A percentile compares a stretch with the other conserved stretches of the same genome.
Conservation (phyloP, 805 yeast genomes). For the Suhomyces canberraensis region DNA sequence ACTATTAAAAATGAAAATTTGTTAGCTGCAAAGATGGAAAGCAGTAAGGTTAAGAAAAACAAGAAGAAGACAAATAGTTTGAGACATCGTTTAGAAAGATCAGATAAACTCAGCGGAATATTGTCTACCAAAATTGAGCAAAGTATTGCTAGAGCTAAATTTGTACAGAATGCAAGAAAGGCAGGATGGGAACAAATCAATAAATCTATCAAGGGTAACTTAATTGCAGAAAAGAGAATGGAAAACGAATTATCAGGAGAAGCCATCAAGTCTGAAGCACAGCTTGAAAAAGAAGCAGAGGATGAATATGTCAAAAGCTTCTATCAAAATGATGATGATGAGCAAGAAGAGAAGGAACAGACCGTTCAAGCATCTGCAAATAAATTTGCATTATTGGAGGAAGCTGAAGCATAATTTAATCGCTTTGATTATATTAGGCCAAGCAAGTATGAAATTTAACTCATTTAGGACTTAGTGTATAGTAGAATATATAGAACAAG, state of each 20-base stretch:
- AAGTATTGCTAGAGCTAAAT: conserved; percentile 61
- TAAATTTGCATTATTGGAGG: conserved; percentile 38
- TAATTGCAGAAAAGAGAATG: conserved; percentile 6
- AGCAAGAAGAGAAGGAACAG: not conserved
- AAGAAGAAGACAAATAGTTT: conserved; percentile 31
- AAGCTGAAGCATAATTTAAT: conserved; percentile 27
- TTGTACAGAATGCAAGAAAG: conserved; percentile 60
- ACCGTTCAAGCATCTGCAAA: conserved; percentile 12
- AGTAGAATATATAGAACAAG: not conserved
- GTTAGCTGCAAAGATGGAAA: conserved; percentile 53
- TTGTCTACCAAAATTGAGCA: conserved; percentile 60
- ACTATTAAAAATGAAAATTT: conserved; percentile 64
- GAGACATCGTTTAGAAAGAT: conserved; percentile 44
- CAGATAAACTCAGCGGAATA: conserved; percentile 50
- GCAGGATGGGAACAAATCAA: conserved; percentile 73
- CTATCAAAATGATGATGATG: conserved; percentile 14
- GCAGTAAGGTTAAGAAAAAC: conserved; percentile 29
- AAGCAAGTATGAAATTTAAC: no score
- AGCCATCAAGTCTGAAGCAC: conserved; percentile 5
- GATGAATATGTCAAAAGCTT: conserved; percentile 35
- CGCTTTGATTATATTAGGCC: not conserved
- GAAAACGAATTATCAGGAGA: not conserved
- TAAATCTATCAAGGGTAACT: conserved; percentile 26
- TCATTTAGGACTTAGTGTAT: no score
- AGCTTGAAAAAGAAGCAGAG: conserved; percentile 32